These are phyloP conservation scores for Boletellus emodensis DNA, from an alignment of 768 basidiomycete species.

Conservation along the genomic window DNA sequence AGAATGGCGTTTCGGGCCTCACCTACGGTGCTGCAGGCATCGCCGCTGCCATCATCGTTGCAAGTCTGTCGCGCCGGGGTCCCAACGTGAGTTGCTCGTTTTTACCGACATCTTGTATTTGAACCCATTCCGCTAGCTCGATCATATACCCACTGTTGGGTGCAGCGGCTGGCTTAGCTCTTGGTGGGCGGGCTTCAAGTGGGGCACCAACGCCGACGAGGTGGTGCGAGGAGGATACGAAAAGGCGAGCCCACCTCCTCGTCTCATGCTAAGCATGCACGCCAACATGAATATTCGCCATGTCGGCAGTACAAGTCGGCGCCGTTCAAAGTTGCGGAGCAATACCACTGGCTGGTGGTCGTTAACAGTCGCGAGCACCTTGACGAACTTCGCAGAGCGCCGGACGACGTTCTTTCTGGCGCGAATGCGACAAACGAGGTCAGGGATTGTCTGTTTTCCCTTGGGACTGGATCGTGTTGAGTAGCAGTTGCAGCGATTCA, in stretches of 20 bases:
- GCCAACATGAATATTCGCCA: neutral
- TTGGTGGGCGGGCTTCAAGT: conserved; percentile 18
- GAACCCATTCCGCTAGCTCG: conserved; percentile 12
- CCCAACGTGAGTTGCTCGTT: neutral
- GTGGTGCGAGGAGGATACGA: conserved; percentile 32
- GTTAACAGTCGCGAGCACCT: conserved; percentile 29
- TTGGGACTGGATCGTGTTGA: neutral
- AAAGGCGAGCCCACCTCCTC: conserved; percentile 18
- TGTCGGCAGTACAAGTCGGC: conserved; percentile 22
- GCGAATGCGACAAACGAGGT: conserved; percentile 13
- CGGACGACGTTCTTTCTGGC: conserved; percentile 37
- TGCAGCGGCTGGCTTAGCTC: conserved; percentile 24
- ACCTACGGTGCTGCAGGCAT: neutral
- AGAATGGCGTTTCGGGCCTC: neutral
- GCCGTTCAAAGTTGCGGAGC: conserved; percentile 27
- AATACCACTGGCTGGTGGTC: conserved; percentile 38
- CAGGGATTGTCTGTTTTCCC: neutral
- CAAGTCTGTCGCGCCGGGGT: neutral
- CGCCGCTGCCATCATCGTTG: neutral
- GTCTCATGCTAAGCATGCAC: neutral
- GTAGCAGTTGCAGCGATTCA: conserved; percentile 28
- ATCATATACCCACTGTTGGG: conserved; percentile 29
- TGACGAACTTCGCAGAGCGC: conserved; percentile 39
- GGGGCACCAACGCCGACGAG: conserved; percentile 8
- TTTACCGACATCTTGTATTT: neutral